phyloP scores from a whole-genome alignment of 805 yeast species.

The Metschnikowia dekortorum region DNA sequence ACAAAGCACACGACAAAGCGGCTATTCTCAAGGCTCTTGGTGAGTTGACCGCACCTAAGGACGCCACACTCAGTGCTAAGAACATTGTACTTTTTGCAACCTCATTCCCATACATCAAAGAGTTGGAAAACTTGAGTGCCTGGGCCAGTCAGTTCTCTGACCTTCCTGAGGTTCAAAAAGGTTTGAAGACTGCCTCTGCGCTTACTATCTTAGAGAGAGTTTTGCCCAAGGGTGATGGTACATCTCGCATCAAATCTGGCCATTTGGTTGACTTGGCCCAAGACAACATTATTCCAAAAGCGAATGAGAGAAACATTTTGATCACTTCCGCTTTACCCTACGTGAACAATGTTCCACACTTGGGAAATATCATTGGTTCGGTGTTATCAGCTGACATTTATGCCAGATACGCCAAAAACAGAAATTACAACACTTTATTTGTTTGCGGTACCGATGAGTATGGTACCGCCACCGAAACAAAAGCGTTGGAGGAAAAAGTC shows the following conservation, averaged over 20 bases:
- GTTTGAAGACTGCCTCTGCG: conserved; percentile 43
- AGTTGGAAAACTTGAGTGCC: conserved; percentile 12
- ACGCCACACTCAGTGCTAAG: conserved; percentile 38
- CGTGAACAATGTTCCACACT: conserved; percentile 96
- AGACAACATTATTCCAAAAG: conserved; percentile 51
- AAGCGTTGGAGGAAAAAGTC: conserved; percentile 89
- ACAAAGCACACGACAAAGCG: conserved; percentile 32
- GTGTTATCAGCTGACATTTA: conserved; percentile 92
- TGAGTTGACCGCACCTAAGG: conserved; percentile 10
- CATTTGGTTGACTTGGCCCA: conserved; percentile 27
- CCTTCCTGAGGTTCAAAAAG: conserved; percentile 39
- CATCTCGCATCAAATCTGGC: conserved; percentile 27
- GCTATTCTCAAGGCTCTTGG: conserved; percentile 11
- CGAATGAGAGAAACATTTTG: conserved; percentile 71
- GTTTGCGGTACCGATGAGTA: conserved; percentile 98
- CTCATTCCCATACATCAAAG: conserved; percentile 41
- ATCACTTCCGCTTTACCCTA: conserved; percentile 97
- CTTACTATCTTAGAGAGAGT: conserved; percentile 42
- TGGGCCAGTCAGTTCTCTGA: conserved; percentile 44
- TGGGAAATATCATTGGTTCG: conserved; percentile 95
- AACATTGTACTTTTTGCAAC: conserved; percentile 60
- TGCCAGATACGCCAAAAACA: conserved; percentile 82
- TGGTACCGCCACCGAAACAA: conserved; percentile 99
- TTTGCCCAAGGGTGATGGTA: conserved; percentile 39
- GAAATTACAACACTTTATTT: conserved; percentile 81